Conservation (phyloP, 805 yeast species). For the Saccharomycopsis schoenii region DNA sequence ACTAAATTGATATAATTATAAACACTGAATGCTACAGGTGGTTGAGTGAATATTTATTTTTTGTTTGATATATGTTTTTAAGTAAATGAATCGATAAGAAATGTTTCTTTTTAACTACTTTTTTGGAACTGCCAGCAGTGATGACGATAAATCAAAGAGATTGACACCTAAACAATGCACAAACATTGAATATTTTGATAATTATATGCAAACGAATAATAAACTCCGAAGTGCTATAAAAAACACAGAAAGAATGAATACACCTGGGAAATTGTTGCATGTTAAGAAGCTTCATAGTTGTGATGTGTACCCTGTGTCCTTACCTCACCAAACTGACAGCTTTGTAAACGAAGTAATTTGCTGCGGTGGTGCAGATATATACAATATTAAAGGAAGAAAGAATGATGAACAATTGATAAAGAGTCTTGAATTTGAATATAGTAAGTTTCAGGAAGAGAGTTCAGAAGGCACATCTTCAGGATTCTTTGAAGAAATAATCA, state of each 20-base stretch:
- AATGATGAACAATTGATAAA: constrained; percentile 14
- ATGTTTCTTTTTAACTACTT: background rate
- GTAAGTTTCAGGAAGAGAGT: background rate
- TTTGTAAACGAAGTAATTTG: background rate
- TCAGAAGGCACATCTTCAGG: background rate
- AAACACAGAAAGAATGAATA: background rate
- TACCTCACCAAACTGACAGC: background rate
- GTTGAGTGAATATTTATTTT: too few species aligned
- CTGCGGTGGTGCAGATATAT: background rate
- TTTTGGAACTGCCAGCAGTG: background rate
- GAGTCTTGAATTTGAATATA: constrained; percentile 19
- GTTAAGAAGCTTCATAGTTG: background rate
- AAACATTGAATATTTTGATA: background rate
- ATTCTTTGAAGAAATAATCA: constrained; percentile 3
- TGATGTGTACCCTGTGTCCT: background rate
- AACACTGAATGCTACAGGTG: too few species aligned
- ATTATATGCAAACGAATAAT: background rate
- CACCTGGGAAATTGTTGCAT: background rate
- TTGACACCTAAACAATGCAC: background rate
- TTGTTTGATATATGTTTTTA: background rate
- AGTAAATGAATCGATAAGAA: background rate
- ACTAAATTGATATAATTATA: too few species aligned
- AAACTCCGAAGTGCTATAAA: background rate
- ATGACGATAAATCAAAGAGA: background rate
- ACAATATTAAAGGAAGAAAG: background rate